phyloP scores from a whole-genome alignment of 768 basidiomycete species.

The Hygrocybe punicea region DNA sequence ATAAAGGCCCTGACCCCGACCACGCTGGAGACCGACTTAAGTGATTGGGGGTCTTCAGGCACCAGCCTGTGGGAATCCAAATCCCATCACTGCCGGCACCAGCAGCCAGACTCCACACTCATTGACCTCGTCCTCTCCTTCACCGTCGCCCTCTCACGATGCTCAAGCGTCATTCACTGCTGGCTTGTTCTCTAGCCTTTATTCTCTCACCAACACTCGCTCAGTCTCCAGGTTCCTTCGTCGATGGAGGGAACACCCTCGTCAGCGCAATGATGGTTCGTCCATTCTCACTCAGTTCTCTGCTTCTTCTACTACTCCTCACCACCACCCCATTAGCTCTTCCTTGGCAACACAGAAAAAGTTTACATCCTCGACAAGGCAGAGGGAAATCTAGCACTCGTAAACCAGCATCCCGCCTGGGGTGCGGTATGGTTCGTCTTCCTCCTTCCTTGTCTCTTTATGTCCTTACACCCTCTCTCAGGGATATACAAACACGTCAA shows the following conservation, averaged over 20 bases:
- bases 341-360: slow-evolving; percentile 72
- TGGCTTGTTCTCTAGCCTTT: slow-evolving; percentile 45
- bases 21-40: too few species aligned
- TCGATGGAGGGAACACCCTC: slow-evolving; percentile 43
- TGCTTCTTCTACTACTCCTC: background rate
- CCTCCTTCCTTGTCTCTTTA: background rate
- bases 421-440: slow-evolving; percentile 58
- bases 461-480: slow-evolving; percentile 20
- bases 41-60: background rate
- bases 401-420: slow-evolving; percentile 73
- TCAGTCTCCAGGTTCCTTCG: slow-evolving; percentile 43
- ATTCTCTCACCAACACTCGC: slow-evolving; percentile 32
- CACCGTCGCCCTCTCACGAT: background rate
- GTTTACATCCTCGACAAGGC: slow-evolving; percentile 93
- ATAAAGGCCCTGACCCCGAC: too few species aligned
- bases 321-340: slow-evolving; percentile 52
- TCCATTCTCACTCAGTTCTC: slow-evolving; percentile 3
- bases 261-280: slow-evolving; percentile 54
- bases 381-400: slow-evolving; percentile 65
- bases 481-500: slow-evolving; percentile 60
- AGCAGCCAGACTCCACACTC: too few species aligned
- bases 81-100: background rate
- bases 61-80: background rate
- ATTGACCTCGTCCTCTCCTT: background rate
- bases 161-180: slow-evolving; percentile 33